Evolutionary conservation across 306 rosid genomes (phyloP).

Genomic region (Pachyrhizus erosus): DNA sequence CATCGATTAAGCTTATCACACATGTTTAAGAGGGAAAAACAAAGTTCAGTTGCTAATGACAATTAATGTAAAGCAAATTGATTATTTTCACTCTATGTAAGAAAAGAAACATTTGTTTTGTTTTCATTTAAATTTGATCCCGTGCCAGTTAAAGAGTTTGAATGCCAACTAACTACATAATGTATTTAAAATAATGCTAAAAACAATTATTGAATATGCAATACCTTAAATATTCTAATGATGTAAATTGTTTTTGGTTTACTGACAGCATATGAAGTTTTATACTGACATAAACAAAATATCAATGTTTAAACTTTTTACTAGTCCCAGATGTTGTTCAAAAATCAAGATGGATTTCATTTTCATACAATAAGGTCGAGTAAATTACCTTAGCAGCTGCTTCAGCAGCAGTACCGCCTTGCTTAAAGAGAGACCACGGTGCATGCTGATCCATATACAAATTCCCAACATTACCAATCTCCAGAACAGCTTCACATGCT

Average conservation of each 20-base stretch:
- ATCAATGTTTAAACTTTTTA: constrained; percentile 12
- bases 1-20: constrained; percentile 10
- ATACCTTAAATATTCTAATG: constrained; percentile 4
- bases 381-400: constrained; percentile 82
- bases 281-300: neutral
- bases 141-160: neutral
- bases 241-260: neutral
- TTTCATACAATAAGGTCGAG: neutral
- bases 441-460: constrained; percentile 85
- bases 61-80: constrained; percentile 18
- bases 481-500: constrained; percentile 91
- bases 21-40: neutral
- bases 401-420: constrained; percentile 78
- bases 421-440: constrained; percentile 95
- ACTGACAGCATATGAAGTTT: neutral
- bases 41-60: too few relatives aligned
- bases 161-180: constrained; percentile 9
- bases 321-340: neutral
- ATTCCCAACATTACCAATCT: constrained; percentile 90
- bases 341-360: constrained; percentile 20
- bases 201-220: constrained; percentile 1
- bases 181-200: neutral
- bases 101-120: constrained; percentile 6
- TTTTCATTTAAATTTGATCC: constrained; percentile 17
- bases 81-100: neutral